phyloP scores from a whole-genome alignment of 208 protist species.

The Phytomonas francai region DNA sequence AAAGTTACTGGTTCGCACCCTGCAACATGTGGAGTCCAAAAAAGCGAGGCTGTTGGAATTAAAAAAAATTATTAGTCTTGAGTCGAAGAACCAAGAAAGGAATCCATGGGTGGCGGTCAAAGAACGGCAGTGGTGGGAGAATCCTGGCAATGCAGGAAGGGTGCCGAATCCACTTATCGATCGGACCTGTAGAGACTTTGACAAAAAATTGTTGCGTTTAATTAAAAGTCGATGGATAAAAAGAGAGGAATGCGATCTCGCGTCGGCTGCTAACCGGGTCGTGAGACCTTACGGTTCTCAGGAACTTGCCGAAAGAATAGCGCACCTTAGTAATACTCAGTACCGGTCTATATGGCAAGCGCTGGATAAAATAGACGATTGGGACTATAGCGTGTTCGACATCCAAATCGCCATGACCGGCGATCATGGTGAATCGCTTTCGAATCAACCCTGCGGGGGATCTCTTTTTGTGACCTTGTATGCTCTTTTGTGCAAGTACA shows the following conservation, averaged over 20 bases:
- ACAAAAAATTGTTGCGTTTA: constrained; percentile 62
- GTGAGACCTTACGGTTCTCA: constrained; percentile 53
- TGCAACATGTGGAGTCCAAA: constrained; percentile 36
- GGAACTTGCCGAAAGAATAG: constrained; percentile 33
- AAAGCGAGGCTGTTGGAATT: constrained; percentile 59
- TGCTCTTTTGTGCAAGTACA: constrained; percentile 78
- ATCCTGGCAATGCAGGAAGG: constrained; percentile 19
- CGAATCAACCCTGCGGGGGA: constrained; percentile 50
- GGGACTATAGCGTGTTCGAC: constrained; percentile 85
- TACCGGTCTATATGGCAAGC: constrained; percentile 49
- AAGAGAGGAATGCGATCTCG: constrained; percentile 31
- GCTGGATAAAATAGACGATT: constrained; percentile 71
- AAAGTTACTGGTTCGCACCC: constrained; percentile 51
- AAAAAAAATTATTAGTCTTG: constrained; percentile 24
- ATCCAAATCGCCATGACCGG: constrained; percentile 70
- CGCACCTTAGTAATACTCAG: constrained; percentile 23
- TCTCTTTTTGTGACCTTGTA: constrained; percentile 86
- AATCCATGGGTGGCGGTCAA: constrained; percentile 35
- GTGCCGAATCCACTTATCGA: constrained; percentile 57
- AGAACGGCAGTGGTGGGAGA: constrained; percentile 23
- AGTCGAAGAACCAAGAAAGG: constrained; percentile 21
- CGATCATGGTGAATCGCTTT: constrained; percentile 58
- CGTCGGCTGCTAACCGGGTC: constrained; percentile 41
- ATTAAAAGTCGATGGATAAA: constrained; percentile 77
- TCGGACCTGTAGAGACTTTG: constrained; percentile 69